Conservation (phyloP, 306 rosid species). For the Vachellia pachyceras region DNA sequence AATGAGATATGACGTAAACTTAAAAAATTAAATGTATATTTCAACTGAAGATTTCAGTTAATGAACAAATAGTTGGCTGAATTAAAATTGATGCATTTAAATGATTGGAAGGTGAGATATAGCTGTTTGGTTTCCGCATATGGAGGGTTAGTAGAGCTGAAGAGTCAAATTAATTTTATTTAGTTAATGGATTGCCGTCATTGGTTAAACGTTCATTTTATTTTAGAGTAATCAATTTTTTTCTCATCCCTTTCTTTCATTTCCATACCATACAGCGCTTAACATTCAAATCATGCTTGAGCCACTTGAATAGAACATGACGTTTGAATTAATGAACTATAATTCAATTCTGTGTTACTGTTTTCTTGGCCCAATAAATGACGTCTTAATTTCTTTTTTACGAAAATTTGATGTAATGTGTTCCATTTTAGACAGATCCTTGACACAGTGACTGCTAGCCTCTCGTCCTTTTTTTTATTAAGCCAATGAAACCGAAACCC, state of each 20-base stretch:
- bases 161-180: neutral
- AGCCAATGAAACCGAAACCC: no score
- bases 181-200: slow-evolving; percentile 3
- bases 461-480: neutral
- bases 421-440: no score
- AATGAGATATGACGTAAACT: no score
- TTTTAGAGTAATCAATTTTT: neutral
- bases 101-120: slow-evolving; percentile 4
- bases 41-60: neutral
- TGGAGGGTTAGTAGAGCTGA: neutral
- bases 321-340: no score
- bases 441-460: neutral
- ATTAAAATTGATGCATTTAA: neutral
- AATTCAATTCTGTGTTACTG: no score
- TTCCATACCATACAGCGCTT: neutral
- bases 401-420: no score
- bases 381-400: no score
- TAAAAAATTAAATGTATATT: no score
- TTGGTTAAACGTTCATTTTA: neutral
- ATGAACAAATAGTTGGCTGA: neutral
- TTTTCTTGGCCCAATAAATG: no score
- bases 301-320: neutral
- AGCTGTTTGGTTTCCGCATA: neutral
- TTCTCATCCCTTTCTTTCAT: neutral
- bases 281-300: neutral